Evolutionary conservation across 2,329 filamentous ascomycete genomes (phyloP), one percentile per base, ranked within the genome.

Genomic region (Emergomyces africanus): DNA sequence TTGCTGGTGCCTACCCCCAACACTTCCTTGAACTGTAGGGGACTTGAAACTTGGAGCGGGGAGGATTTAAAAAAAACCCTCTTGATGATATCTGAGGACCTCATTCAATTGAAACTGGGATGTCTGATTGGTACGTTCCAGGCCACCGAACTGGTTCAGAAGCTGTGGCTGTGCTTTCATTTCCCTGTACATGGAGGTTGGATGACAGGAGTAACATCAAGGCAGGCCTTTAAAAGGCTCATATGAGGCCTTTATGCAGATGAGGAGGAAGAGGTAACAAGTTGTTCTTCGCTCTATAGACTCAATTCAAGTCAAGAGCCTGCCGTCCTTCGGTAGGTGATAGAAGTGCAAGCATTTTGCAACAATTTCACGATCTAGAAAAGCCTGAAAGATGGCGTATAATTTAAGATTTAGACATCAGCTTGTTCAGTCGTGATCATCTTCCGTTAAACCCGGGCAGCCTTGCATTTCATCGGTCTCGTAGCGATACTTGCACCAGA

Each of bases 401-500:
- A 25, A 25, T 28, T 18, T 12, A 54, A 28, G 18, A 59, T 33
- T 37, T 3, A 41, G n/a, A 42, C n/a, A 20, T 15, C 5, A n/a
- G 39, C 12, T 39, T 10, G 15, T 30, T 82, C 70, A 85, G 65
- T 83, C 83, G 69, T 86, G 83, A 66, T 96, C 91, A 68, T 96
- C 90, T 73, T 96, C 94, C 0, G 84, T 88, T 41, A 86, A 59
- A 0, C 94, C 94, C 0, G 94, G 92, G 77, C 94, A 99, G 0
- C 89, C 91, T 14, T 94, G 89, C 86, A 96, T 85, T 67, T 90
- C 84, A 0, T 66, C 65, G 20, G 70, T 70, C 37, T 84, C 81
- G 70, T 96, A 99, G 57, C 78, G 78, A 72, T 81, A 87, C 71
- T 96, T 97, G 74, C 94, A 99, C 88, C 91, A 99, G 70, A 96